Percentiles rank a stretch among this genome's conserved stretches.
These are phyloP conservation scores for Eucalyptus shirleyi DNA, from an alignment of 345 rosid species.

Conservation along the genomic window DNA sequence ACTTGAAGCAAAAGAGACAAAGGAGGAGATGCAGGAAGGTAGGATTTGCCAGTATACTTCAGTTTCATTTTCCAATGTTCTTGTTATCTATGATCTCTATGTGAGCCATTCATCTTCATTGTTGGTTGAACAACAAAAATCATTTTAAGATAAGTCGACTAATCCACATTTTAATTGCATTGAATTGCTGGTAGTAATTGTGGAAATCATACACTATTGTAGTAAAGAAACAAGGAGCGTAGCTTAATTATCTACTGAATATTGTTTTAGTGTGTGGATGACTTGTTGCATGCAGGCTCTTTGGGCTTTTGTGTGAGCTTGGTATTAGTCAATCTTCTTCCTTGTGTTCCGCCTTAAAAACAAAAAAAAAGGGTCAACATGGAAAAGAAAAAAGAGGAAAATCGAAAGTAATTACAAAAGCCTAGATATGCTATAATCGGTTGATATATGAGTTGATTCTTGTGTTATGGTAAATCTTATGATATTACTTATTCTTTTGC, in stretches of 20 bases:
- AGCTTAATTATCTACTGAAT: not conserved
- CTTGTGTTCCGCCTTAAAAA: not conserved
- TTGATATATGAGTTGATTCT: not conserved
- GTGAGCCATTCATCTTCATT: not conserved
- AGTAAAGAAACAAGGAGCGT: not conserved
- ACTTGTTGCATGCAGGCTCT: not conserved
- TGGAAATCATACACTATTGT: not conserved
- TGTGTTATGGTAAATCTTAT: slow-evolving; percentile 3
- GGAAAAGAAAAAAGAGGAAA: not conserved
- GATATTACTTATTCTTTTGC: not conserved
- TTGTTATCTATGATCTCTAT: not conserved
- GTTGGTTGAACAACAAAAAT: not conserved
- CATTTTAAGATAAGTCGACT: not conserved
- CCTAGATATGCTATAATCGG: not conserved
- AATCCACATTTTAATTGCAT: not conserved
- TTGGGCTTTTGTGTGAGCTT: not conserved
- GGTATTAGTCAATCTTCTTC: not conserved
- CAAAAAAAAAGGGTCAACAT: not conserved
- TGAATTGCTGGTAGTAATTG: not conserved
- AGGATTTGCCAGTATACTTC: not conserved
- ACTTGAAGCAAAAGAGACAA: slow-evolving; percentile 56
- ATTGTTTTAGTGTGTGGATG: not conserved
- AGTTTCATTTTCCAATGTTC: not conserved
- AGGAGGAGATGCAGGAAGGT: slow-evolving; percentile 56
- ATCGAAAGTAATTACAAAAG: not conserved